These are phyloP conservation scores for Decorospora gaudefroyi DNA, from an alignment of 2,329 filamentous ascomycete genomes.

Conservation along the genomic window DNA sequence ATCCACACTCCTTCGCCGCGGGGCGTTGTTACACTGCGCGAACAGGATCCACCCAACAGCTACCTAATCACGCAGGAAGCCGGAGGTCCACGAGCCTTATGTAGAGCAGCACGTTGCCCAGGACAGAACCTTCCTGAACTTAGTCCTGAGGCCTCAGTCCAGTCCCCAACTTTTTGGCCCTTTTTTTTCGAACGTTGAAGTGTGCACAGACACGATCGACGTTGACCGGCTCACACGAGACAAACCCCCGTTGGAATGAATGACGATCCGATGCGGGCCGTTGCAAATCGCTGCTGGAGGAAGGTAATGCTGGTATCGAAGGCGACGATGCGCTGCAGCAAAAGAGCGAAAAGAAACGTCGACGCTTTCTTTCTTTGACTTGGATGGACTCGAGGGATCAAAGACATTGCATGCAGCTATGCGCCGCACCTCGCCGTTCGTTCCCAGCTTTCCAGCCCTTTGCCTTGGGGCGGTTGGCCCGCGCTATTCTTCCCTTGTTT, in stretches of 20 bases:
- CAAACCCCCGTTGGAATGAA: no score
- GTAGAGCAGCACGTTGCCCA: neutral
- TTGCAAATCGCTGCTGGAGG: no score
- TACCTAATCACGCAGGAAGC: constrained; percentile 7
- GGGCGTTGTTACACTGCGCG: constrained; percentile 11
- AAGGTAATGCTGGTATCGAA: no score
- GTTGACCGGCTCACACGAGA: no score
- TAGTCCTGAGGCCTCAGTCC: neutral
- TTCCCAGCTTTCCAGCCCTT: constrained; percentile 14
- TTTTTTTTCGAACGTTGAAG: no score
- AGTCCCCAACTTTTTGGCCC: no score
- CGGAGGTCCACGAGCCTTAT: constrained; percentile 3
- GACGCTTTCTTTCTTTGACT: no score
- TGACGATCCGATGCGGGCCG: no score
- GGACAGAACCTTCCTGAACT: neutral
- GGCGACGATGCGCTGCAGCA: no score
- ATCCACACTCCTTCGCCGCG: neutral
- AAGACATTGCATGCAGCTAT: constrained; percentile 8
- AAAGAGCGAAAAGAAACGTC: no score
- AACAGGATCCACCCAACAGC: constrained; percentile 10
- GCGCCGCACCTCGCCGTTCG: constrained; percentile 8
- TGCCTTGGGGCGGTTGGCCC: constrained; percentile 16
- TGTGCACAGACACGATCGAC: no score
- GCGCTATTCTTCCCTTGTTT: constrained; percentile 15
- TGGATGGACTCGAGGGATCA: constrained; percentile 13